Base-by-base conservation (phyloP, 1,139 yeast species). In the Arxiozyma telluris region DNA sequence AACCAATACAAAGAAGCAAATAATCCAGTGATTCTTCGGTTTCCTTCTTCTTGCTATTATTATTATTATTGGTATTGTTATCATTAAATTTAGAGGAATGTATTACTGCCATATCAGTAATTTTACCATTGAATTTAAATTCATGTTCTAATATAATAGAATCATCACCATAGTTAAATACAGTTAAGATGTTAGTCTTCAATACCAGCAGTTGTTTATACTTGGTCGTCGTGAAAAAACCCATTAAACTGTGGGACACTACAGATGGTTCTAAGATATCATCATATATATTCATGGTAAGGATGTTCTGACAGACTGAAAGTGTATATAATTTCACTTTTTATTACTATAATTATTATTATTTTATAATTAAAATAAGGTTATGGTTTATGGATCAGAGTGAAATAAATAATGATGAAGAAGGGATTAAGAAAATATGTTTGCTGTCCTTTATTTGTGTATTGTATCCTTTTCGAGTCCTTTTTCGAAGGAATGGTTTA, bases 191-290 rank as follows among this genome's bases (percentile, higher is more conserved):
- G 11, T 85, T 79, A 12, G 94, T 87, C 59, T 85, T 84, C 8
- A 86, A 88, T 15, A 87, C 80, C 20, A 88, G 71, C 60, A 90
- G 72, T 60, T 85, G 85, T 60, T 75, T 76, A 48, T 69, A 65
- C 0, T 68, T 69, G 1, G 79, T 65, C 1, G 80, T 74, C 2
- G 84, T 80, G 64, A 90, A 84, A 60, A 82, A 73, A 58, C 91
- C 83, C 5, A 82, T 75, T 34, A 84, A 62, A 52, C 87, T 77
- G 59, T 80, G 82, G 17, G 84, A 70, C 43, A 89, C 90, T 60
- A 83, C 78, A 1, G 96, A 76, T 3, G 97, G 96, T 60, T 83
- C 87, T 50, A 88, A 76, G 63, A 90, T 76, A 69, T 87, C 93
- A 60, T 84, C 83, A 70, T 85, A 88, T 20, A 87, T 85, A 64